phyloP scores from a whole-genome alignment of 768 basidiomycete genomes.

The Mycena amicta region DNA sequence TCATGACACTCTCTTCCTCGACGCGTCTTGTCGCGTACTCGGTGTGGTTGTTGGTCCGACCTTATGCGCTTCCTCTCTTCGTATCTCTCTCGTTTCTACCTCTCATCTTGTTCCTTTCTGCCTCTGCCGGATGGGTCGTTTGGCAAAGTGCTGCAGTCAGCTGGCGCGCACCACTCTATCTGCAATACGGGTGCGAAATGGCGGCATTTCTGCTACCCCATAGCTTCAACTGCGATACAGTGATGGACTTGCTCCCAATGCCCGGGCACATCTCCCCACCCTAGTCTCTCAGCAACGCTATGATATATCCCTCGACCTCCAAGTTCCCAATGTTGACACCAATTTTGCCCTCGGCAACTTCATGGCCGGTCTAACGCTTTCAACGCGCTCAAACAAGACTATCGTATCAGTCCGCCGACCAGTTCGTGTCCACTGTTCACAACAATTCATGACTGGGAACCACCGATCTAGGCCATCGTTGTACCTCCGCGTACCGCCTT shows the following conservation, averaged over 20 bases:
- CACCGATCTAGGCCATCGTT: constrained; percentile 55
- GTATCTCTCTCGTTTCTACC: constrained; percentile 68
- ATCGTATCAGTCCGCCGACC: constrained; percentile 62
- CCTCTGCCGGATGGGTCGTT: constrained; percentile 71
- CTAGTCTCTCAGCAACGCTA: constrained; percentile 71
- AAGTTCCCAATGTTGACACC: constrained; percentile 63
- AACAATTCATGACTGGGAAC: constrained; percentile 8
- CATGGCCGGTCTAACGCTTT: constrained; percentile 70
- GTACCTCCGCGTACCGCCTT: constrained; percentile 46
- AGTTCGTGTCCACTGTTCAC: constrained; percentile 44
- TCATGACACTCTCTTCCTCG: constrained; percentile 5
- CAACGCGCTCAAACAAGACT: constrained; percentile 63
- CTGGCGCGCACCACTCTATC: constrained; percentile 69
- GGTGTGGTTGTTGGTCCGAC: constrained; percentile 37
- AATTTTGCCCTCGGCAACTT: constrained; percentile 84
- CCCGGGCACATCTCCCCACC: constrained; percentile 50
- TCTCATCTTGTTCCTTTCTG: constrained; percentile 58
- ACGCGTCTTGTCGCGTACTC: constrained; percentile 7
- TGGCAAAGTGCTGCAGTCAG: constrained; percentile 72
- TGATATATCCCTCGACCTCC: constrained; percentile 67
- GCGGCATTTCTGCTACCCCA: no score
- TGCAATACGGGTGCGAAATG: constrained; percentile 83
- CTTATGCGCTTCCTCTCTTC: constrained; percentile 46
- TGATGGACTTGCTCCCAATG: constrained; percentile 67
- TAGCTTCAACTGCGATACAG: no score